Conservation (phyloP, 2,329 filamentous ascomycete species). For the Neofusicoccum kwambonambiense region DNA sequence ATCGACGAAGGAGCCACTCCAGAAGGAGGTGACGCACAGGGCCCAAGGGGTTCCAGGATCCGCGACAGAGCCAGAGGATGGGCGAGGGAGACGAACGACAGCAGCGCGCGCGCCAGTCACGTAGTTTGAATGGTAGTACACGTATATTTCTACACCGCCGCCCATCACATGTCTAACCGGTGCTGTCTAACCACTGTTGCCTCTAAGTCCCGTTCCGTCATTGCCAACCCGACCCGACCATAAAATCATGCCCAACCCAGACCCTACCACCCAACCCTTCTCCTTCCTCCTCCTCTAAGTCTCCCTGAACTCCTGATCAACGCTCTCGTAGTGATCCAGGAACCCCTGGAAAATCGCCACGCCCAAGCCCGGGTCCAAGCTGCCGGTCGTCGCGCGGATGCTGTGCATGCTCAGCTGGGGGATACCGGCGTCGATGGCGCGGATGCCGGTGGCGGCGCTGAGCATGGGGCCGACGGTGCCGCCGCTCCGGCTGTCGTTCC, state of each 20-base stretch:
- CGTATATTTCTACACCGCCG: neutral
- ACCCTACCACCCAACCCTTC: neutral
- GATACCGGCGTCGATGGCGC: constrained; percentile 83
- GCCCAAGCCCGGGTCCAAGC: constrained; percentile 81
- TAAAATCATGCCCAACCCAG: neutral
- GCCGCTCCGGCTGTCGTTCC: constrained; percentile 85
- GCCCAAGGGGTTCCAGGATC: too few species aligned
- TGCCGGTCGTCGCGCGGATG: constrained; percentile 83
- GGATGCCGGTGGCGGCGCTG: constrained; percentile 74
- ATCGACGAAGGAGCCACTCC: too few species aligned
- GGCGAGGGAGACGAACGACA: too few species aligned
- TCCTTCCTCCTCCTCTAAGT: neutral
- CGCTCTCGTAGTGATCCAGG: constrained; percentile 78
- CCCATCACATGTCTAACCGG: too few species aligned
- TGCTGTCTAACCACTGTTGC: too few species aligned
- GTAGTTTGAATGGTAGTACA: neutral
- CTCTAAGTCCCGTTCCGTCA: neutral
- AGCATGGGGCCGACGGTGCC: constrained; percentile 96
- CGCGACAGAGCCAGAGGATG: too few species aligned
- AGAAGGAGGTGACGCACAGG: too few species aligned
- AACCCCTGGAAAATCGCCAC: constrained; percentile 88
- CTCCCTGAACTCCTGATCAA: constrained; percentile 72
- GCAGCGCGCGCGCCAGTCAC: too few species aligned
- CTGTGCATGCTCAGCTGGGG: constrained; percentile 94
- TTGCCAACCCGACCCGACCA: too few species aligned